These are phyloP conservation scores for Coemansia sp. DNA, from an alignment of 192 early-diverging fungal genomes.

Conservation along the genomic window DNA sequence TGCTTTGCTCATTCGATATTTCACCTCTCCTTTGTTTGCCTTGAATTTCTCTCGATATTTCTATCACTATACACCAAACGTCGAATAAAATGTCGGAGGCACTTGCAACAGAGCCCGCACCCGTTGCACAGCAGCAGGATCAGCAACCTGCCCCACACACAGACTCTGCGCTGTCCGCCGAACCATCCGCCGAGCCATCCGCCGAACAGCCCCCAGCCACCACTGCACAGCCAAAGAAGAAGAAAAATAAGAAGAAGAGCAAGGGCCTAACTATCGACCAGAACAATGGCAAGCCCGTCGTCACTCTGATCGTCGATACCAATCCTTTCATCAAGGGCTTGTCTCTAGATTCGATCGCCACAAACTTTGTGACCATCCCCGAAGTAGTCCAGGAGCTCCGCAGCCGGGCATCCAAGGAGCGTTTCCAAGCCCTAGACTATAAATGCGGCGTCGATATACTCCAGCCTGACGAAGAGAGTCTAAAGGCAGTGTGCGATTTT, in stretches of 20 bases:
- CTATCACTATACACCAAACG: too few relatives aligned
- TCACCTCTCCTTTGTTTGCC: too few relatives aligned
- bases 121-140: too few relatives aligned
- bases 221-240: background rate
- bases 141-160: too few relatives aligned
- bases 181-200: too few relatives aligned
- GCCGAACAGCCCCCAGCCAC: background rate
- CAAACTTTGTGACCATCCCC: slow-evolving; percentile 77
- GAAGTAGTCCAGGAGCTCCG: slow-evolving; percentile 85
- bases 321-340: slow-evolving; percentile 68
- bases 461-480: slow-evolving; percentile 34
- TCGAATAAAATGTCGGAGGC: too few relatives aligned
- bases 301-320: slow-evolving; percentile 67
- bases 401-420: slow-evolving; percentile 65
- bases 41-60: too few relatives aligned
- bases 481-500: slow-evolving; percentile 69
- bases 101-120: too few relatives aligned
- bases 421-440: slow-evolving; percentile 24
- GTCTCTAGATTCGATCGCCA: slow-evolving; percentile 58
- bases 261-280: slow-evolving; percentile 5
- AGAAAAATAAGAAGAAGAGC: slow-evolving; percentile 10
- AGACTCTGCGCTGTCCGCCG: too few relatives aligned
- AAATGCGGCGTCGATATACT: slow-evolving; percentile 18
- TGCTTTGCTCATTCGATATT: too few relatives aligned
- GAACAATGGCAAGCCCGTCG: slow-evolving; percentile 45